Evolutionary conservation across 495 filamentous ascomycete genomes (phyloP), one percentile per base, ranked within the genome.

Genomic region (Tricharina praecox): DNA sequence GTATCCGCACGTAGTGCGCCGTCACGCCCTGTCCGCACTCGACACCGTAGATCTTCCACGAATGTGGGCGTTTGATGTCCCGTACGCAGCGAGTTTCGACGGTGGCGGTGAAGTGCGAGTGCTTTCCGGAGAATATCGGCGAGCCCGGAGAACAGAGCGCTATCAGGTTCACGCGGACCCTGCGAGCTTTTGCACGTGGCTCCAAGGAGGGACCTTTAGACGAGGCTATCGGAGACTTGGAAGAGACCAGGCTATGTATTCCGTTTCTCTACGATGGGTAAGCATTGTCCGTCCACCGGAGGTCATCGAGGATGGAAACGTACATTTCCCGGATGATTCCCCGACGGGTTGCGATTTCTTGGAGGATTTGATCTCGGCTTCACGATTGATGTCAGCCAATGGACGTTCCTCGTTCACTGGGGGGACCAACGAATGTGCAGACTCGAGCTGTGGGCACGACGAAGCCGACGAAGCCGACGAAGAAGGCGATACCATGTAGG

Each of bases 31-130:
- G 36, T 0, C 47, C 35, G 21, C 51, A 59, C 34, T 33, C 48
- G n/a, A 54, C 37, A 1, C 52, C 49, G 45, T 59, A 59, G 9
- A 59, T 47, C 34, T 59, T 59, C 56, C 56, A 59, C 3, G 56
- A 59, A 25, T 38, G 42, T 10, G 40, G 30, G 8, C 56, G 56
- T 15, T 59, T 59, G 3, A 59, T 54, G 11, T 59, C 56, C 19
- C 55, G 56, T 7, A 59, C 55, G 24, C 55, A 59, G 13, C 56
- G 56, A 5, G 55, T 59, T 2, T 56, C 40, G 16, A 32, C 19
- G 0, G 56, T 59, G 0, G 32, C 24, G 16, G 20, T 39, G 16
- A 48, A 41, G 9, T 23, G 35, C n/a, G 15, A 15, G 30, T 21
- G 35, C 11, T 48, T 47, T 18, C 24, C 5, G 19, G 18, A 15